Evolutionary conservation across 495 filamentous ascomycete genomes (phyloP), one percentile per base, ranked within the genome.

Genomic region (Amorphotheca resinae): DNA sequence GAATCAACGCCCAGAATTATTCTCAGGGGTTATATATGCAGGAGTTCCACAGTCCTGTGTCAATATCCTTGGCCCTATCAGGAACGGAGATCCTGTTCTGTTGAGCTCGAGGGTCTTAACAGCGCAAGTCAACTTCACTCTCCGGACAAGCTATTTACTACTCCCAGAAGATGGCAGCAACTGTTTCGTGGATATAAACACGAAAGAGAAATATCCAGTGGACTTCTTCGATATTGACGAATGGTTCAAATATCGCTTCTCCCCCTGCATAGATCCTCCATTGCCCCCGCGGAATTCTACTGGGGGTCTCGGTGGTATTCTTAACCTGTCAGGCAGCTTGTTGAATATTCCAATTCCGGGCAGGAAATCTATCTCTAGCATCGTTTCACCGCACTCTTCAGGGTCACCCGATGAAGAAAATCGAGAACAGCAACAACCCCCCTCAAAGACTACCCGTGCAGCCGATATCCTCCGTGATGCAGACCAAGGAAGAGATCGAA

Each of bases 71-170:
- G 89, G 89, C 1, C 88, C 89, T 0, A 53, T 98, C 2, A 76
- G 89, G 33, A 93, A 91, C 54, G 87, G 87, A 9, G 89, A 95
- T 55, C 80, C 87, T 20, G 91, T 95, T 1, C 68, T 95, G 2
- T 64, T 98, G 25, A 93, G 86, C 55, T 87, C 86, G 16, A 84
- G 84, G 44, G 84, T 95, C 1, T 69, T 98, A 1, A 95, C 88
- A 1, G 87, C 91, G 0, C 87, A 95, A 59, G 88, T 94, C 38
- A 93, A 89, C 59, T 95, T 98, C 60, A 86, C 83, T 1, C 73
- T 98, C 31, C 80, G 89, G 5, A 95, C 84, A 2, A 84, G 74
- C 42, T 98, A 80, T 52, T 73, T 80, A 16, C 78, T 95, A 16
- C 70, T 98, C 1, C 89, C 91, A 2, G 82, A 95, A 46, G 79